Conservation (phyloP, 306 rosid species). For the peach (Prunus persica) region Prunus_persica_NCBIv2 NC_034014.1:7955501-7956000, state of each 20-base stretch:
- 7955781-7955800: constrained; percentile 20
- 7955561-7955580: constrained; percentile 37
- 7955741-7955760: constrained; percentile 36
- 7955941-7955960: constrained; percentile 21
- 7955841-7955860: constrained; percentile 33
- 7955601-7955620: constrained; percentile 49
- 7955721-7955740: constrained; percentile 37
- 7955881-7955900: constrained; percentile 26
- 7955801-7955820: constrained; percentile 40
- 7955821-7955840: constrained; percentile 26
- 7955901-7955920: constrained; percentile 31
- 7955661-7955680: constrained; percentile 48
- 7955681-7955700: constrained; percentile 46
- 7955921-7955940: constrained; percentile 35
- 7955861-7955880: constrained; percentile 33
- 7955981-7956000: too few species aligned
- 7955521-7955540: constrained; percentile 38
- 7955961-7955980: neutral
- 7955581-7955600: constrained; percentile 42
- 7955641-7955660: constrained; percentile 49
- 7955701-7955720: constrained; percentile 44
- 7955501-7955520: constrained; percentile 36
- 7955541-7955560: constrained; percentile 42
- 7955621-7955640: constrained; percentile 46
- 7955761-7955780: constrained; percentile 28